Base-by-base conservation (phyloP, 306 rosid species). In the Betula pendula region DNA sequence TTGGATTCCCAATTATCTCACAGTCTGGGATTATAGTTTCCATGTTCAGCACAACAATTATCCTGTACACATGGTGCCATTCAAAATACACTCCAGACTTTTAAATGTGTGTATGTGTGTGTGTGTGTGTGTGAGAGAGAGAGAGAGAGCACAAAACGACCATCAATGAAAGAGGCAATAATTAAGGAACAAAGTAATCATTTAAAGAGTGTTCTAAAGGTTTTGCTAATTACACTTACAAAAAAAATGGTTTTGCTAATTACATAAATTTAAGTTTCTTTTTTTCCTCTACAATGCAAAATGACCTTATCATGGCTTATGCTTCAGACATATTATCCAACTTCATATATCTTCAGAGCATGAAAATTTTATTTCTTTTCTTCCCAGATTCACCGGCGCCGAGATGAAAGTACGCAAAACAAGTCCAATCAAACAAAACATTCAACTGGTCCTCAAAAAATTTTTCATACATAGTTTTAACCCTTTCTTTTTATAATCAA, bases 1-100 rank as follows among this genome's bases (percentile, higher is more conserved):
- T 92, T 3, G 97, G 93, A 84, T 86, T 87, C 84, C 98, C 98
- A 77, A 95, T 92, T 35, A 87, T 85, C 83, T 85, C 91, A 20
- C 88, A 90, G 22, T 89, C 93, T 72, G 78, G 86, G 47, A 92
- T 82, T 70, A 95, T 92, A 75, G 91, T 89, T 88, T 95, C 94
- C 92, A 95, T 82, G 89, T 87, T 84, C 75, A 95, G 93, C 75
- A 88, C 90, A 51, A 95, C 83, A 83, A 95, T 84, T 77, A 95
- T 74, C 91, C 98, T 95, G 93, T 52, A 75, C 50, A 62, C 63
- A 20, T 43, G 56, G 53, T n/a, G 48, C 55, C 44, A 13, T 48
- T 82, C 65, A 74, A 42, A 52, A 70, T 35, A 63, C 49, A 29
- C 63, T 49, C 44, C 56, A 5, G 25, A 52, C 67, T 60, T 77